Base-by-base conservation (phyloP, 2,329 filamentous ascomycete genomes). In the Calonectria hawksworthii region DNA sequence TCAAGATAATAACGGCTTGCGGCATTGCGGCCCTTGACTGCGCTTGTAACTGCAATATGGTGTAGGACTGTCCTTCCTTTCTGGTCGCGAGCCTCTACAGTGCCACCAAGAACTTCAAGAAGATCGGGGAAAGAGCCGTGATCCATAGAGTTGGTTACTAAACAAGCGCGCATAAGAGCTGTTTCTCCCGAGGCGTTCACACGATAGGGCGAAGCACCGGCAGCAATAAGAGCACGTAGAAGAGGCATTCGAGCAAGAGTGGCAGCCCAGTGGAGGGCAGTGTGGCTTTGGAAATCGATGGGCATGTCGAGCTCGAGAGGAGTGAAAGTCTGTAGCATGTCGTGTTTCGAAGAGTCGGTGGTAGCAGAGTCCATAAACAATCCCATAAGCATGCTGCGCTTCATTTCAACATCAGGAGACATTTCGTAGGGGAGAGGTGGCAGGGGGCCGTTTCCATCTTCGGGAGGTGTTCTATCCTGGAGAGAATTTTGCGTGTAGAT, bases 1-100 rank as follows among this genome's bases (percentile, higher is more conserved):
- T 99, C 97, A 2, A 99, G 91, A 81, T 99, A 99, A 83, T 99
- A 98, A 78, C 96, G 95, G 83, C 96, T 98, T 28, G 97, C 96
- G 52, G 95, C 93, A 73, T 95, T 96, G 64, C 97, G 93, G 9
- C 96, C 96, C 83, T 98, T 98, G 80, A 99, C 97, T 9, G 96
- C 97, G 75, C 96, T 98, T 21, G 97, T 98, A 41, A 99, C 93
- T 7, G 97, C 96, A 80, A 99, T 99, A 82, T 99, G 97, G 82
- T 99, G 97, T 30, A 99, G 88, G 18, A 99, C 96, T 0, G 96
- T 99, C 47, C 97, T 91, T 11, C 96, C 96, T 84, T 96, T 96
- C 56, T 94, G 92, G 83, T 99, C 97, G 28, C 95, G 91, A 54
- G 98, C 92, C 79, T 99, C 96, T 76, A 99, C 98, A 0, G 96